Base-by-base conservation (phyloP, 495 filamentous ascomycete genomes). In the Paragyromitra xinjiangensis region DNA sequence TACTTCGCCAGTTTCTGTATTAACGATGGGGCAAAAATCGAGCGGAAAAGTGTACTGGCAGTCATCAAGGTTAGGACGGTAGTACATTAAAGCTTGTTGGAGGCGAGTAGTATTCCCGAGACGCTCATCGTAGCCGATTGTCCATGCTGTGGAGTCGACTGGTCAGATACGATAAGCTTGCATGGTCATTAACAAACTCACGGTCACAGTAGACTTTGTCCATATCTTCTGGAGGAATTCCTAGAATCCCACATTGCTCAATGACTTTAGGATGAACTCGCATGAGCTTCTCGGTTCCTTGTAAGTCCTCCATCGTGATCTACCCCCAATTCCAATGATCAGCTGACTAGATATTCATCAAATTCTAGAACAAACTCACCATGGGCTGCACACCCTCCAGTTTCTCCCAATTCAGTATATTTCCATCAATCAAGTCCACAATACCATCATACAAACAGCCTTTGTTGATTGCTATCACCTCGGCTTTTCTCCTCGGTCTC, bases 11-110 rank as follows among this genome's bases (percentile, higher is more conserved):
- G 91, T 93, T 82, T 94, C 92, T 12, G 93, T 88, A 78, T 97
- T 93, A 85, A 88, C 95, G 82, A 98, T 96, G 2, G 94, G 94
- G 80, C 93, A 96, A 87, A 98, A 98, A 84, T 98, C 94, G 63
- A 98, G 88, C 0, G 94, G 94, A 80, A 90, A 97, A 22, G 91
- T 91, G 84, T 98, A 98, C 84, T 98, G 94, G 80, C 88, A 92
- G 84, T 94, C 92, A 81, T 98, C 94, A 51, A 91, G 74, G 79
- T 94, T 87, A 16, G 94, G 94, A 29, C 94, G 90, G 83, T 97
- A 98, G 86, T 98, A 98, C 93, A 97, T 97, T 48, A 98, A 85
- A 16, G 94, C 94, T 83, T 98, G 94, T 82, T 98, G 94, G 16
- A 97, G 88, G 70, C 94, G 91, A 39, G 93, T 87, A 44, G 86